These are phyloP conservation scores for Clathrus columnatus DNA, from an alignment of 768 basidiomycete genomes.

Conservation along the genomic window DNA sequence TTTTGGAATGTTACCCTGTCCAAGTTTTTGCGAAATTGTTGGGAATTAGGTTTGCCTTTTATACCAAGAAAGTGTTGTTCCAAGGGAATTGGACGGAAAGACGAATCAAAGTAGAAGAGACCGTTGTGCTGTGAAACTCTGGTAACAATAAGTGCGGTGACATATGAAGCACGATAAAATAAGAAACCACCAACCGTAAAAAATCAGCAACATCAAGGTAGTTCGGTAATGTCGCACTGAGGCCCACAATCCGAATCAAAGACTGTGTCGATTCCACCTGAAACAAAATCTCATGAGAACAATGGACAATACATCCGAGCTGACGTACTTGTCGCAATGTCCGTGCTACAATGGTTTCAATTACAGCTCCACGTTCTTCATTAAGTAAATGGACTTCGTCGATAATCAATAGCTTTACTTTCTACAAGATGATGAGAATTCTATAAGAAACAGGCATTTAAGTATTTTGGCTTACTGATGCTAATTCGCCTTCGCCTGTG, in stretches of 20 bases:
- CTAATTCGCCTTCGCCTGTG: constrained; percentile 93
- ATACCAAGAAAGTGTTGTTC: constrained; percentile 97
- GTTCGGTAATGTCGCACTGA: constrained; percentile 95
- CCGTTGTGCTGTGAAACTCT: constrained; percentile 84
- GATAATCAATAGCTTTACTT: constrained; percentile 88
- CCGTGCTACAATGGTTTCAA: constrained; percentile 95
- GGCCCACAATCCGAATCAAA: constrained; percentile 89
- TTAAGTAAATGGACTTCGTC: constrained; percentile 97
- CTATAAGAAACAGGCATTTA: neutral
- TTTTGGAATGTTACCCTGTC: constrained; percentile 87
- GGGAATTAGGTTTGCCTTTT: constrained; percentile 75
- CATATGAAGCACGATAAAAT: neutral
- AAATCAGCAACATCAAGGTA: constrained; percentile 96
- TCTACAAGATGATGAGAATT: constrained; percentile 46
- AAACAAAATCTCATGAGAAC: neutral
- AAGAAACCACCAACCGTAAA: constrained; percentile 48
- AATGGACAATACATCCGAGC: neutral
- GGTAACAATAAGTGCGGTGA: constrained; percentile 2
- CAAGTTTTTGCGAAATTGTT: constrained; percentile 69
- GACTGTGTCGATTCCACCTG: constrained; percentile 96
- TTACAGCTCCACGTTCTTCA: constrained; percentile 96
- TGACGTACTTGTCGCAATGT: constrained; percentile 78
- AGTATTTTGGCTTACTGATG: constrained; percentile 51
- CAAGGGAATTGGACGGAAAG: constrained; percentile 91
- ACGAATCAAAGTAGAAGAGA: constrained; percentile 95